phyloP scores from a whole-genome alignment of 2,329 filamentous ascomycete species.

The Botryotinia calthae region DNA sequence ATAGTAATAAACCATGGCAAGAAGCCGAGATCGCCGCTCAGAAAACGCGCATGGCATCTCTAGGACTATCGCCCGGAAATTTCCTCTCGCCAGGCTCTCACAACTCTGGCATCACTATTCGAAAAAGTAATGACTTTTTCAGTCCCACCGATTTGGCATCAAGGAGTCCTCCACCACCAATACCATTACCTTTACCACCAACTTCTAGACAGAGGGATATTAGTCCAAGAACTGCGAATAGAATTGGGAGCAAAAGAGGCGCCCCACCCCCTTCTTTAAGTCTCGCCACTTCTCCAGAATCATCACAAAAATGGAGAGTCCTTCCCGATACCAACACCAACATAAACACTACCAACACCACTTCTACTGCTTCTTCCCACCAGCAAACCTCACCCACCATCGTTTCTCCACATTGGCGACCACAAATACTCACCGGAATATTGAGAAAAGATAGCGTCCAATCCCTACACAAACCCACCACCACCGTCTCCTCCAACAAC shows the following conservation, averaged over 20 bases:
- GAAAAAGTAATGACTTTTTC: slow-evolving; percentile 18
- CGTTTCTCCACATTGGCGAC: slow-evolving; percentile 33
- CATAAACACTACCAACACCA: background rate
- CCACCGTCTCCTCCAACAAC: background rate
- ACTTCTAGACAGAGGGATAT: slow-evolving; percentile 30
- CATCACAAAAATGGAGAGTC: slow-evolving; percentile 30
- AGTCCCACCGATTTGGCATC: slow-evolving; percentile 21
- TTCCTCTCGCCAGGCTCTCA: background rate
- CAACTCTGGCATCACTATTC: slow-evolving; percentile 9
- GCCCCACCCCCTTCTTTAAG: slow-evolving; percentile 2
- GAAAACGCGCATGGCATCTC: slow-evolving; percentile 14
- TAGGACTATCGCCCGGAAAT: slow-evolving; percentile 14
- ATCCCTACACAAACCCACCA: background rate
- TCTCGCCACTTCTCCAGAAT: background rate
- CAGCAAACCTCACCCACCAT: slow-evolving; percentile 23
- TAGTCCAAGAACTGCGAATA: background rate
- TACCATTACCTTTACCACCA: slow-evolving; percentile 43
- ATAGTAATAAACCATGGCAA: slow-evolving; percentile 28
- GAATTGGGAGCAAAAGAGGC: background rate
- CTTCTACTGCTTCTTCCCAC: background rate
- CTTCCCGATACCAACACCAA: background rate
- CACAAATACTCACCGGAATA: slow-evolving; percentile 15
- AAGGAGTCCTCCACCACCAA: slow-evolving; percentile 41
- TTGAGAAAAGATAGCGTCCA: slow-evolving; percentile 15
- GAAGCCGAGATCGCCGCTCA: slow-evolving; percentile 32